Base-by-base conservation (phyloP, 805 yeast species). In the Teunomyces cretensis region DNA sequence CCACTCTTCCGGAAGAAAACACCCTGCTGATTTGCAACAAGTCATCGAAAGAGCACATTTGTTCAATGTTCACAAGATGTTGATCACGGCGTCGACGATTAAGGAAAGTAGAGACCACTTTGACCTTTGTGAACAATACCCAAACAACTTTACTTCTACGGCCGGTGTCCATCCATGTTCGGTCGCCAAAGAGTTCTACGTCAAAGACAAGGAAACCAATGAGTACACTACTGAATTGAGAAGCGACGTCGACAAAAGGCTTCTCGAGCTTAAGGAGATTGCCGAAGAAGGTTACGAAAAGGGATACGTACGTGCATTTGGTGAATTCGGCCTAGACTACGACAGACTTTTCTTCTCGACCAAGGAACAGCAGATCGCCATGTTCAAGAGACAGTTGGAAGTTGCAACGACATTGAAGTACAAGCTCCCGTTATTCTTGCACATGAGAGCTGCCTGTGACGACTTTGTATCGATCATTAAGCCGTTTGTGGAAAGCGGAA, bases 151-250 rank as follows among this genome's bases (percentile, higher is more conserved):
- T 51, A 77, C 68, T 48, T 80, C 86, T 17, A 94, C 99, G 0
- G 91, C 83, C 1, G 99, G 99, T 9, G 95, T 92, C 1, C 99
- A 94, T 68, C 99, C 99, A 0, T 92, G 99, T 64, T 73, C 85
- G 13, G 96, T 90, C 0, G 72, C 74, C 9, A 52, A 53, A 33
- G 76, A 72, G 44, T 72, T 71, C 51, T 72, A 66, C 43, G 55
- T 51, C 3, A 47, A 62, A 19, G 44, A 50, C 6, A 22, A 19
- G 16, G 55, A 47, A 7, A 50, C 47, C 7, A 50, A 51, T 8
- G 39, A 46, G n/a, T 59, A 52, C 27, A 55, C 61, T 62, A 58
- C 91, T 74, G 53, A 57, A 15, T 55, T 61, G 28, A 33, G 51
- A 11, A 58, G 57, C 11, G 62, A 64, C 35, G 63, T 64, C 1